A percentile compares a stretch with the other conserved stretches of the same genome.
These are phyloP conservation scores for Lactifluus hygrophoroides DNA, from an alignment of 768 basidiomycete species.

Conservation along the genomic window DNA sequence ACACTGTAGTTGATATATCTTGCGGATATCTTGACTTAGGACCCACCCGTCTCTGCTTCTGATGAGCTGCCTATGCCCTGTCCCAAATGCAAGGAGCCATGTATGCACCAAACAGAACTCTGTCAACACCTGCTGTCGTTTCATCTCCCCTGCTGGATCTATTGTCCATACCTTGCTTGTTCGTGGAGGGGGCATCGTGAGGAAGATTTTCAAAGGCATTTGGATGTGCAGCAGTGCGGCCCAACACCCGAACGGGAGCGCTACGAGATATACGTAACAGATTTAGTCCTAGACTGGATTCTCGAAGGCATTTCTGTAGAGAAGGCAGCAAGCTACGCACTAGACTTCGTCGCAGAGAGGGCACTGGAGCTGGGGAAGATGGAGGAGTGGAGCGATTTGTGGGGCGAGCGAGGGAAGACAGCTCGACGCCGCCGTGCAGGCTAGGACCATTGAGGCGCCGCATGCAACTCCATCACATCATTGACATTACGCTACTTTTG, in stretches of 20 bases:
- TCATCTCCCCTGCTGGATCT: neutral
- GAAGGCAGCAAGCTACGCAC: neutral
- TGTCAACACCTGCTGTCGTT: neutral
- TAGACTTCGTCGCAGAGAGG: neutral
- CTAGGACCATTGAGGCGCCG: neutral
- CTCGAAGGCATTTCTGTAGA: neutral
- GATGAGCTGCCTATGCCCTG: neutral
- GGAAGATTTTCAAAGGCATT: neutral
- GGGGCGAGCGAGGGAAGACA: neutral
- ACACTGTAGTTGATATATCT: too few species aligned
- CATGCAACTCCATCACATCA: neutral
- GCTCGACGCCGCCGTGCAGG: neutral
- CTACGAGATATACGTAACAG: neutral
- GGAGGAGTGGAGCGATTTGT: neutral
- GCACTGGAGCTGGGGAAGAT: neutral
- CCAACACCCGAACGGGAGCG: neutral
- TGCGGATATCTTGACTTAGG: too few species aligned
- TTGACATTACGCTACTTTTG: neutral
- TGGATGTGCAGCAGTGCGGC: neutral
- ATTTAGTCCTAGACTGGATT: neutral
- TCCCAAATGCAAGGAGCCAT: neutral
- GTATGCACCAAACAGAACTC: neutral
- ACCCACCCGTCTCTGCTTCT: too few species aligned
- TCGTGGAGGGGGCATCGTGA: neutral
- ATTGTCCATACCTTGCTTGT: neutral